A percentile compares a stretch with the other conserved stretches of the same genome.
Evolutionary conservation across 2,329 filamentous ascomycete species (phyloP).

Genomic region (Hirsutella minnesotensis): DNA sequence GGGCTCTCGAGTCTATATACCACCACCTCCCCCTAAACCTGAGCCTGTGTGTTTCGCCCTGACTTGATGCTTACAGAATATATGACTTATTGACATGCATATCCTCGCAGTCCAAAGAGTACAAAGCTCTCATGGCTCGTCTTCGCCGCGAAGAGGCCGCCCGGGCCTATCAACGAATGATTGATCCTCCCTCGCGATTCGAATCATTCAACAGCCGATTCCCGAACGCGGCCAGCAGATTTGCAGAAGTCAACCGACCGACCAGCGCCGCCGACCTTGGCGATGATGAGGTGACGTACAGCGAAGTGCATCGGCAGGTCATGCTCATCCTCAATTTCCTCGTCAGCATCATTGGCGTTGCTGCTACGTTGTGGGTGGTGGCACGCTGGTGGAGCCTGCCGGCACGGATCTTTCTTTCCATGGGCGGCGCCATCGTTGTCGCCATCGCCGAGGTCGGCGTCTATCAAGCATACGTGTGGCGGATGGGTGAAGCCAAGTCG

Average conservation of each 20-base stretch:
- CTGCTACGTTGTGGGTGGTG: conserved; percentile 65
- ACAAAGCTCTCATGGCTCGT: conserved; percentile 75
- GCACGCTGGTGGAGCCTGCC: conserved; percentile 67
- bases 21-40: conserved; percentile 70
- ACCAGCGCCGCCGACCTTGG: conserved; percentile 33
- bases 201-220: conserved; percentile 51
- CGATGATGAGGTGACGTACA: conserved; percentile 55
- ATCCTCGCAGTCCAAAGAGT: conserved; percentile 55
- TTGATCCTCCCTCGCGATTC: conserved; percentile 42
- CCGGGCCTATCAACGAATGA: conserved; percentile 70
- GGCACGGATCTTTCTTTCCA: conserved; percentile 55
- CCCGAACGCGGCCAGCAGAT: conserved; percentile 41
- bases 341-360: conserved; percentile 71
- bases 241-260: conserved; percentile 41
- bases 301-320: conserved; percentile 69
- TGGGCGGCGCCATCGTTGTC: conserved; percentile 58
- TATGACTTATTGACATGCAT: conserved; percentile 5
- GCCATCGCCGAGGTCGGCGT: conserved; percentile 67
- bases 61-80: neutral
- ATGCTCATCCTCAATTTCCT: conserved; percentile 83
- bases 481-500: conserved; percentile 55
- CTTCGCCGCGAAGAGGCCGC: conserved; percentile 76
- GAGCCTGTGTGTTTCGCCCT: conserved; percentile 49
- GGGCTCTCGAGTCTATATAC: conserved; percentile 59
- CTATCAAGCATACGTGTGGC: conserved; percentile 63